Percentiles rank a stretch among this genome's conserved stretches.
These are phyloP conservation scores for Podaxis sp. DNA, from an alignment of 768 basidiomycete genomes.

Conservation along the genomic window DNA sequence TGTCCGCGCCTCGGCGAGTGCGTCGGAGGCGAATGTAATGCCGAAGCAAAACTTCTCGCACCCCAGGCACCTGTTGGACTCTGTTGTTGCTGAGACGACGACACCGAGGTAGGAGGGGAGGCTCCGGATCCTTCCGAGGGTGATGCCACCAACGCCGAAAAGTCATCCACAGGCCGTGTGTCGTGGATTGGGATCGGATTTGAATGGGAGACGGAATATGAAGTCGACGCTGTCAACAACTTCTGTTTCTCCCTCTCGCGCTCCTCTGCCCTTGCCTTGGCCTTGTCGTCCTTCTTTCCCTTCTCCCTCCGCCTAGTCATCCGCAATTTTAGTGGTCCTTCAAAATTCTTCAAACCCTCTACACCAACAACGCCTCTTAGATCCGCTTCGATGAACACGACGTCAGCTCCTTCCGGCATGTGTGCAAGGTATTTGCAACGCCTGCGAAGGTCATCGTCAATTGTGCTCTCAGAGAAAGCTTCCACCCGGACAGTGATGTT, in stretches of 20 bases:
- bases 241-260: conserved; percentile 62
- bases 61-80: conserved; percentile 69
- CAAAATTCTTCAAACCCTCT: conserved; percentile 80
- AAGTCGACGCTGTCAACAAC: conserved; percentile 20
- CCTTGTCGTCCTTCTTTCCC: conserved; percentile 83
- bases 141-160: conserved; percentile 20
- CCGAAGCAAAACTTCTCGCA: conserved; percentile 77
- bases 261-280: conserved; percentile 76
- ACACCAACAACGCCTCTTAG: conserved; percentile 73
- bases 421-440: conserved; percentile 96
- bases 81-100: conserved; percentile 17
- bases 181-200: conserved; percentile 24
- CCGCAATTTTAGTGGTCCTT: conserved; percentile 76
- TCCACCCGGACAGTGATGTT: conserved; percentile 80
- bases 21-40: conserved; percentile 54
- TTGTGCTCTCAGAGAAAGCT: conserved; percentile 68
- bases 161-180: conserved; percentile 24
- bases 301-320: conserved; percentile 76
- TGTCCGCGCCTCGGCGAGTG: conserved; percentile 26
- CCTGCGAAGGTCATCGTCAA: conserved; percentile 92
- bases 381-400: conserved; percentile 91
- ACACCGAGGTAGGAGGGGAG: conserved; percentile 12
- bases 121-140: not conserved
- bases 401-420: conserved; percentile 88
- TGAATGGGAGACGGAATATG: conserved; percentile 17